Conservation (phyloP, 495 filamentous ascomycete genomes). For the Tuber melanosporum region DNA sequence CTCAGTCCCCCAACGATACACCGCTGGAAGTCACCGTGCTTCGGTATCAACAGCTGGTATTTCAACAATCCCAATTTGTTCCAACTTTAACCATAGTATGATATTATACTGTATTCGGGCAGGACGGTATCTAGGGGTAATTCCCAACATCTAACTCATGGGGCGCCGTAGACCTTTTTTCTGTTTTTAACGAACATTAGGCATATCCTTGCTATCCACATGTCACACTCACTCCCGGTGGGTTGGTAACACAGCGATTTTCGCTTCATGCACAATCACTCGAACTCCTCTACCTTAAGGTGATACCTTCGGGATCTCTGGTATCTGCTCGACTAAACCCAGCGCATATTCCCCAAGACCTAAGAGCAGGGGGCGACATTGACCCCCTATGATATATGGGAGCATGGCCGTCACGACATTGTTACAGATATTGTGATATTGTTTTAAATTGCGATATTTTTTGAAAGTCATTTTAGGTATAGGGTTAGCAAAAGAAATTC, state of each 20-base stretch:
- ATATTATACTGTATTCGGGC: not conserved
- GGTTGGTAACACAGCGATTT: not conserved
- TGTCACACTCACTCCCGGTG: not conserved
- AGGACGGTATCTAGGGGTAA: not conserved
- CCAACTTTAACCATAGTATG: not conserved
- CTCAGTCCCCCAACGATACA: not conserved
- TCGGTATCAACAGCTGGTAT: not conserved
- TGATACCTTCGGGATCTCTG: too few species aligned
- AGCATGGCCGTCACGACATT: not conserved
- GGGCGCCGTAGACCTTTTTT: not conserved
- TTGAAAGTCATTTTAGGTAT: too few species aligned
- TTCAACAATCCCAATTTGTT: not conserved
- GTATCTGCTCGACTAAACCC: not conserved
- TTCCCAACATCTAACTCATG: not conserved
- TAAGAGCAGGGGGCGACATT: not conserved
- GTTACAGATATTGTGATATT: too few species aligned
- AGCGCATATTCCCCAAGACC: not conserved
- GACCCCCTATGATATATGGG: not conserved
- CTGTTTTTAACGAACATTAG: not conserved
- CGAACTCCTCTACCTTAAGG: not conserved
- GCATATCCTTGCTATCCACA: not conserved
- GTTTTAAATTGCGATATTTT: too few species aligned
- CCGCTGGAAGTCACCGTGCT: not conserved
- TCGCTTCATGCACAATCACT: not conserved
- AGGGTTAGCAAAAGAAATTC: too few species aligned